Evolutionary conservation across 2,329 filamentous ascomycete genomes (phyloP).

Genomic region (Salinomyces thailandicus): DNA sequence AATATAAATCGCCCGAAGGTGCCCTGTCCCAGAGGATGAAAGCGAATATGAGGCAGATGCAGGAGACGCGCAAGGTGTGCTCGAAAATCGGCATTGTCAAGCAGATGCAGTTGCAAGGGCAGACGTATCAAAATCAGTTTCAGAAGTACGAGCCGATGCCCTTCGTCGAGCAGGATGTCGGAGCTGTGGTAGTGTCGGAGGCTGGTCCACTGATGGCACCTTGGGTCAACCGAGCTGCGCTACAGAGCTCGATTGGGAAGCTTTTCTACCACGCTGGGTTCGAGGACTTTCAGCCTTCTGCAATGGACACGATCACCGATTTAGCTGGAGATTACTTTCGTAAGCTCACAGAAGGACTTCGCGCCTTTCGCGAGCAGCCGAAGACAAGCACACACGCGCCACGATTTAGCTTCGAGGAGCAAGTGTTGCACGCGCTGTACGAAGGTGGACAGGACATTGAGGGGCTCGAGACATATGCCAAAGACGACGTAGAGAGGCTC

Average conservation of each 20-base stretch:
- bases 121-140: slow-evolving; percentile 97
- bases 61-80: slow-evolving; percentile 90
- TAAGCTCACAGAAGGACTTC: slow-evolving; percentile 70
- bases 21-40: slow-evolving; percentile 71
- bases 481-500: slow-evolving; percentile 84
- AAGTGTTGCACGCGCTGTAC: slow-evolving; percentile 73
- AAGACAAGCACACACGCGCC: slow-evolving; percentile 42
- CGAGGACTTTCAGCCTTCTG: slow-evolving; percentile 92
- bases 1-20: slow-evolving; percentile 66
- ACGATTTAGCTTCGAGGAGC: slow-evolving; percentile 72
- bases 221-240: slow-evolving; percentile 67
- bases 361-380: slow-evolving; percentile 72
- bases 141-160: slow-evolving; percentile 88
- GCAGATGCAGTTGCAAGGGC: slow-evolving; percentile 86
- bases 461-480: slow-evolving; percentile 72
- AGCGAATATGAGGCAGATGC: slow-evolving; percentile 85
- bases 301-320: slow-evolving; percentile 80
- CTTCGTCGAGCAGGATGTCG: slow-evolving; percentile 76
- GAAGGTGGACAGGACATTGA: slow-evolving; percentile 78
- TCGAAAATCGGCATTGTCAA: slow-evolving; percentile 97
- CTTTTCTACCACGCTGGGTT: slow-evolving; percentile 95
- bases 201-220: slow-evolving; percentile 80
- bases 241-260: slow-evolving; percentile 86
- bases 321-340: slow-evolving; percentile 82
- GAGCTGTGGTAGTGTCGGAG: slow-evolving; percentile 81